Evolutionary conservation across 768 basidiomycete species (phyloP).

Genomic region (Leccinum boreale): DNA sequence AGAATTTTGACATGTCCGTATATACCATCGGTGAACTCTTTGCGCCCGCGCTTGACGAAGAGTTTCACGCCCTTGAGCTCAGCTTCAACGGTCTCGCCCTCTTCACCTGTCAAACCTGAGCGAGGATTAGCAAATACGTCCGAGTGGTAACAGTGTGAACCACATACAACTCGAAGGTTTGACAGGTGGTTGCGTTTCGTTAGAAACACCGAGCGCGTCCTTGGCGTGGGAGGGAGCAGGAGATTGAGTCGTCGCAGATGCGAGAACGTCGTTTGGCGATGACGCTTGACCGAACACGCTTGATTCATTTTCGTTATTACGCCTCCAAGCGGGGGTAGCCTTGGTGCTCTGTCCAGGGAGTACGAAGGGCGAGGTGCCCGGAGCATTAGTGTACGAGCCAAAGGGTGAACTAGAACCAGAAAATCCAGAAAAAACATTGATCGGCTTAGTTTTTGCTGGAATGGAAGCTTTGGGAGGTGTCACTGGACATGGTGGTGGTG

Average conservation of each 20-base stretch:
- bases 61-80: constrained; percentile 63
- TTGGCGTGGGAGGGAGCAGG: background rate
- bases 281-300: constrained; percentile 9
- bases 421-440: constrained; percentile 40
- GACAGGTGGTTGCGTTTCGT: background rate
- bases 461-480: constrained; percentile 12
- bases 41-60: constrained; percentile 37
- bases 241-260: background rate
- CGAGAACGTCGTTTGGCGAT: constrained; percentile 20
- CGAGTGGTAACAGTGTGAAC: background rate
- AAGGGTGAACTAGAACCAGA: constrained; percentile 36
- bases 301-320: constrained; percentile 4
- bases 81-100: constrained; percentile 52
- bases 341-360: constrained; percentile 12
- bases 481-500: constrained; percentile 6
- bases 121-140: constrained; percentile 1
- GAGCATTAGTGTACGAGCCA: constrained; percentile 24
- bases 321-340: constrained; percentile 27
- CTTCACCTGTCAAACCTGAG: constrained; percentile 55
- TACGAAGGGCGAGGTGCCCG: constrained; percentile 24
- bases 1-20: constrained; percentile 61
- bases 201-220: background rate
- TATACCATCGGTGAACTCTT: constrained; percentile 58
- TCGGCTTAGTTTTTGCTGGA: constrained; percentile 6
- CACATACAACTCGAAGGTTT: constrained; percentile 12